Base-by-base conservation (phyloP, 2,329 filamentous ascomycete species). In the Microcyclosporella mali region DNA sequence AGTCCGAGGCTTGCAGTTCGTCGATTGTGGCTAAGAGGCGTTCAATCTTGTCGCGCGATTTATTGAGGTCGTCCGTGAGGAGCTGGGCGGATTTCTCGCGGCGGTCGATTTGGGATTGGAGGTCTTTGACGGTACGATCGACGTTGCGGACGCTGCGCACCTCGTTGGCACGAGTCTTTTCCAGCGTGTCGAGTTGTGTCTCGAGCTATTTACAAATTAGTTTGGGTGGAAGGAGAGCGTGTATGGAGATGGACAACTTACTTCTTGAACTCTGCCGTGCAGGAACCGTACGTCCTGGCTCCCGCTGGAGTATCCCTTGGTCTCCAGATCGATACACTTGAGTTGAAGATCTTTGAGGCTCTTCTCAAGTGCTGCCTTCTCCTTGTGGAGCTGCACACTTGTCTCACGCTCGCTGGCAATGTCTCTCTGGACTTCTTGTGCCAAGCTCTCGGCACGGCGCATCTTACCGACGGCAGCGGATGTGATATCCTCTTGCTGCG, bases 261-360 rank as follows among this genome's bases (percentile, higher is more conserved):
- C 89, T 77, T 97, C 90, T 70, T 95, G 88, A 53, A 98, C 88
- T 38, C 90, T 81, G 60, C 88, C 90, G 67, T 95, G 86, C 58
- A 97, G 69, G 71, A 95, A 97, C 60, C 92, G 85, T 55, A 97
- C 87, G 66, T 97, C 90, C 58, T 95, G 88, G 64, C 89, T 95
- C 17, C 86, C 86, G 52, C 84, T 94, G 15, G 89, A 92, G 68
- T 94, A 97, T 40, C 89, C 88, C 72, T 97, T 97, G 33, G 92
- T 97, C 70, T 98, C 90, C 7, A 97, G 75, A 62, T 97, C 92
- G 40, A 98, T 84, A 43, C 94, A 79, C 60, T 82, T 82, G 40
- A 97, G 78, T 66, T 97, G 90, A 18, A 90, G 75, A 64, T 98
- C 90, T 64, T 89, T 95, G 38, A 94, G 73, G 41, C 78, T 80